Base-by-base conservation (phyloP, 805 yeast species). In the Ogataea zsoltii region DNA sequence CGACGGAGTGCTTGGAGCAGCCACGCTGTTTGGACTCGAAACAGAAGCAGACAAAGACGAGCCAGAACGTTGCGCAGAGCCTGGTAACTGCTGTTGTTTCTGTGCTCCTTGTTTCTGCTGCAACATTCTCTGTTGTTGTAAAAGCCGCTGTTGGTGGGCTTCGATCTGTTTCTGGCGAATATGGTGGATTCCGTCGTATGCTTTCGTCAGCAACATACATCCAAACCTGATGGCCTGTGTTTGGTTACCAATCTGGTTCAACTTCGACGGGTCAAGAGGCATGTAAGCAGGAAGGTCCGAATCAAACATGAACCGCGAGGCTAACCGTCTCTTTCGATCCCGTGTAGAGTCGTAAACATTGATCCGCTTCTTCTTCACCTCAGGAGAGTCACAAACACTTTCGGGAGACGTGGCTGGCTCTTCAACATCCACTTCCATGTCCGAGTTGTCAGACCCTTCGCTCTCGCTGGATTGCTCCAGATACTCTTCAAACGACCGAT, bases 171-270 rank as follows among this genome's bases (percentile, higher is more conserved):
- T 83, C 82, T 54, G 94, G 75, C 66, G 82, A 82, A 58, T 80
- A 76, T 44, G 87, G 81, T 16, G 91, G 85, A 60, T 90, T 89
- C 56, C 88, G 43, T 90, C 97, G 60, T 87, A 87, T 0, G 97
- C 83, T 64, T 91, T 92, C 3, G 94, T 80, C 33, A 90, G 72
- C 26, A 92, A 67, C 97, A 90, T 90, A 6, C 96, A 80, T 7
- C 97, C 96, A 67, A 91, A 91, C 48, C 97, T 73, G 25, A 92
- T 87, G 1, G 87, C 83, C 66, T 91, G 97, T 1, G 97, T 90
- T 41, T 83, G 92, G 43, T 84, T 84, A 12, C 89, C 79, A 33
- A 91, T 88, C 51, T 85, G 85, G 60, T 91, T 91, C 56, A 91
- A 73, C 44, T 78, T 76, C 0, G 96, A 82, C 0, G 97, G 97